Evolutionary conservation across 192 early-diverging fungal genomes (phyloP), one percentile per base, ranked within the genome.

Genomic region (Entomortierella parvispora): DNA sequence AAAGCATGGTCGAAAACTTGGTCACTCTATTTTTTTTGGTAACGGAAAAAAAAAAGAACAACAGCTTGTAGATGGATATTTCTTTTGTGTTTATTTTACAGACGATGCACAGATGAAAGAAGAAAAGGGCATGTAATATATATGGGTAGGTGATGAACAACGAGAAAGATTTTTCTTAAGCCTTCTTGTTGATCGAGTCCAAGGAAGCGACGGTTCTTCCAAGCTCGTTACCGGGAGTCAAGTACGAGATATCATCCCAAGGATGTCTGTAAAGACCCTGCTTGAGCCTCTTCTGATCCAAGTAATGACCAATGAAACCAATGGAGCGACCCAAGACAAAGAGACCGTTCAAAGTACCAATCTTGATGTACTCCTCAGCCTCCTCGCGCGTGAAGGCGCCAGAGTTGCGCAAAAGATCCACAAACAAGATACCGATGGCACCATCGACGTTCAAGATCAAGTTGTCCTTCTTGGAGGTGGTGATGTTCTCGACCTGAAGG

Each of bases 281-380:
- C 93, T 98, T 98, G 71, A 98, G 88, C 34, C 96, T 82, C 88
- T 94, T 95, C 87, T 98, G 96, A 89, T 98, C 96, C 47, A 98
- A 87, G 82, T 93, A 96, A 80, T 98, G 96, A 43, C 96, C 96
- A 81, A 96, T 96, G 84, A 98, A 98, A 29, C 96, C 96, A 71
- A 97, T 94, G 52, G 89, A 89, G 52, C 96, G 92, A 53, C 95
- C 96, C 22, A 98, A 84, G 20, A 98, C 95, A 80, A 98, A 98
- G 58, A 98, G 85, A 10, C 96, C 96, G 83, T 98, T 98, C 56
- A 98, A 88, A 1, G 95, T 95, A 63, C 95, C 95, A 69, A 96
- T 97, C 69, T 90, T 86, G 69, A 93, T 89, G 81, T 96, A 97
- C 84, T 98, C 96, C 54, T 98, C 96, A 56, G 93, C 91, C 83